phyloP scores from a whole-genome alignment of 495 filamentous ascomycete genomes.

The Penicillium ochrochloron region DNA sequence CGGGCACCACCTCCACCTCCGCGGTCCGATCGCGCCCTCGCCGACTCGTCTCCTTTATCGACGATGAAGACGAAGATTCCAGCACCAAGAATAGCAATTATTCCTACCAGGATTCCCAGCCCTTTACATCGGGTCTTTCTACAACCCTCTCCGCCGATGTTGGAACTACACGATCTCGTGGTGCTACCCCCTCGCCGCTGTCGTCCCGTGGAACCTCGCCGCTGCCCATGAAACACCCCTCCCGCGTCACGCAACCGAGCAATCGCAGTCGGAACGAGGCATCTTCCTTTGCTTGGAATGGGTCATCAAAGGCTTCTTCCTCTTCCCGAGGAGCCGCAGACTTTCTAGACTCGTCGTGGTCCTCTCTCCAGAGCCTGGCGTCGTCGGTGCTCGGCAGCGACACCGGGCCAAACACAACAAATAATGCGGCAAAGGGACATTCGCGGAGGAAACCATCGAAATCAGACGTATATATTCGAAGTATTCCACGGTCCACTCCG shows the following conservation, averaged over 20 bases:
- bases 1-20: constrained; percentile 42
- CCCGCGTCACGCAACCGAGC: constrained; percentile 39
- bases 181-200: constrained; percentile 48
- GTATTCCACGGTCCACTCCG: constrained; percentile 42
- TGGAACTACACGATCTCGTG: constrained; percentile 43
- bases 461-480: constrained; percentile 45
- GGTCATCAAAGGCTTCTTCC: constrained; percentile 28
- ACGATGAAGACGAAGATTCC: constrained; percentile 38
- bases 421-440: constrained; percentile 36
- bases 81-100: constrained; percentile 19
- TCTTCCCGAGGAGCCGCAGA: constrained; percentile 45
- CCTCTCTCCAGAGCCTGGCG: constrained; percentile 58
- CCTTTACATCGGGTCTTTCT: constrained; percentile 40
- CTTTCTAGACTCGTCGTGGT: constrained; percentile 57
- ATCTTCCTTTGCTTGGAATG: constrained; percentile 38
- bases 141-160: constrained; percentile 32
- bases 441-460: constrained; percentile 51
- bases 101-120: constrained; percentile 34
- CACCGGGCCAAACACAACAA: constrained; percentile 38
- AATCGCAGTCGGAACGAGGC: constrained; percentile 30
- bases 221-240: constrained; percentile 51
- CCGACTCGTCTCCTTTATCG: constrained; percentile 48
- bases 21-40: constrained; percentile 50
- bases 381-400: constrained; percentile 57
- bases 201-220: constrained; percentile 53